Evolutionary conservation across 192 early-diverging fungal genomes (phyloP).

Genomic region (Funneliformis mosseae): DNA sequence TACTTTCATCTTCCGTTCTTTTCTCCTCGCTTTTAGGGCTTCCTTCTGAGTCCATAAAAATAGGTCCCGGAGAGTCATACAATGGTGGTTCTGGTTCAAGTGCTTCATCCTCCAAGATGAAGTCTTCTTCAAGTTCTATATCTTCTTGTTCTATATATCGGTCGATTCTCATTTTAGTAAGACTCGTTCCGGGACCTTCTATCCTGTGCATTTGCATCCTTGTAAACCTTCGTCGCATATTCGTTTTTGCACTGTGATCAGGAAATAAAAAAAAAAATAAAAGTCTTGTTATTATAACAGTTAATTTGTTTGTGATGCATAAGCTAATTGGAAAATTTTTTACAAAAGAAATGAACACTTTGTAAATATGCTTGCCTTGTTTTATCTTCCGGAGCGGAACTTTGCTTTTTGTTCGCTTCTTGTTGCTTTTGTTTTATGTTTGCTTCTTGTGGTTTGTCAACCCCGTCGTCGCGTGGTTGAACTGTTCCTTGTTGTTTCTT

Average conservation of each 20-base stretch:
- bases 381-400: background rate
- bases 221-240: background rate
- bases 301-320: background rate
- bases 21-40: background rate
- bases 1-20: background rate
- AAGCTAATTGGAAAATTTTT: too few species aligned
- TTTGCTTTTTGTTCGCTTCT: background rate
- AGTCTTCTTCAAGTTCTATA: background rate
- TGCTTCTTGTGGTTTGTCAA: background rate
- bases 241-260: background rate
- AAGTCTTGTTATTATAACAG: background rate
- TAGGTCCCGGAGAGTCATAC: background rate
- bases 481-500: background rate
- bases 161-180: background rate
- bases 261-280: too few species aligned
- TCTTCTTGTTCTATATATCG: background rate
- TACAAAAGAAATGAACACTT: background rate
- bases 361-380: background rate
- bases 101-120: background rate
- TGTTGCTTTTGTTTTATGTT: background rate
- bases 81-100: background rate
- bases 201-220: background rate
- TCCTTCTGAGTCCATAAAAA: background rate
- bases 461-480: background rate
- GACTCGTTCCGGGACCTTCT: background rate